Evolutionary conservation across 2,329 filamentous ascomycete species (phyloP).

Genomic region (Diaporthe australafricana): DNA sequence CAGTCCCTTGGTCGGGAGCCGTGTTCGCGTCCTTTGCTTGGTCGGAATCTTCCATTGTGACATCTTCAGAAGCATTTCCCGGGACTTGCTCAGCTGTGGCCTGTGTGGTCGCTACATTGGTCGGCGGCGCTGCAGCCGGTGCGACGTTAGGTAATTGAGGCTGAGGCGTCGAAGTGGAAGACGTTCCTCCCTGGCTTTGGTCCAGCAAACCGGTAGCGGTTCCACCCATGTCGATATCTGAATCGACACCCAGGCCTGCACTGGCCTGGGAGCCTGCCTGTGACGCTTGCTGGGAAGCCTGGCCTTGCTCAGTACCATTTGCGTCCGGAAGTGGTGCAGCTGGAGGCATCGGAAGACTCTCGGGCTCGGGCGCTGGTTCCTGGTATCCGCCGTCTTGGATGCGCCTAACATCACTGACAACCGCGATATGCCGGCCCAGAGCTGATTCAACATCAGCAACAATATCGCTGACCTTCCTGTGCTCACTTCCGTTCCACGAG

Average conservation of each 20-base stretch:
- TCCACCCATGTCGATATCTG: conserved; percentile 73
- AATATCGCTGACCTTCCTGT: conserved; percentile 76
- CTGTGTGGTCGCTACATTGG: conserved; percentile 58
- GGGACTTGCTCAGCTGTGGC: conserved; percentile 47
- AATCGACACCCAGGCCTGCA: conserved; percentile 67
- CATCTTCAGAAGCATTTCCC: conserved; percentile 46
- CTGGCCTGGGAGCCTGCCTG: conserved; percentile 67
- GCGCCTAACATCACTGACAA: conserved; percentile 74
- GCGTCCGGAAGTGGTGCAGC: conserved; percentile 40
- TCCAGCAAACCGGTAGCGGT: conserved; percentile 75
- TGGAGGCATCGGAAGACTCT: conserved; percentile 45
- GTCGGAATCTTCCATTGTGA: conserved; percentile 53
- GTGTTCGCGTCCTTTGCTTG: conserved; percentile 60
- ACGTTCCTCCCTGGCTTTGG: conserved; percentile 74
- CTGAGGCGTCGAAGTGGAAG: conserved; percentile 71
- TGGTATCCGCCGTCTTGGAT: conserved; percentile 84
- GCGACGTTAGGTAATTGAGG: conserved; percentile 66
- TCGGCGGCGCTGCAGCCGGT: conserved; percentile 69
- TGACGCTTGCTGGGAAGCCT: conserved; percentile 64
- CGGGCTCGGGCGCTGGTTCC: conserved; percentile 65
- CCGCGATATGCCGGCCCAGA: conserved; percentile 74
- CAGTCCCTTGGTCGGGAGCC: conserved; percentile 62
- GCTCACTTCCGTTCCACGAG: conserved; percentile 54
- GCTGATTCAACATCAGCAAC: conserved; percentile 78
- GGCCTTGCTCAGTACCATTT: conserved; percentile 41